Conservation (phyloP, 345 rosid species). For the Arabis hirsuta region DNA sequence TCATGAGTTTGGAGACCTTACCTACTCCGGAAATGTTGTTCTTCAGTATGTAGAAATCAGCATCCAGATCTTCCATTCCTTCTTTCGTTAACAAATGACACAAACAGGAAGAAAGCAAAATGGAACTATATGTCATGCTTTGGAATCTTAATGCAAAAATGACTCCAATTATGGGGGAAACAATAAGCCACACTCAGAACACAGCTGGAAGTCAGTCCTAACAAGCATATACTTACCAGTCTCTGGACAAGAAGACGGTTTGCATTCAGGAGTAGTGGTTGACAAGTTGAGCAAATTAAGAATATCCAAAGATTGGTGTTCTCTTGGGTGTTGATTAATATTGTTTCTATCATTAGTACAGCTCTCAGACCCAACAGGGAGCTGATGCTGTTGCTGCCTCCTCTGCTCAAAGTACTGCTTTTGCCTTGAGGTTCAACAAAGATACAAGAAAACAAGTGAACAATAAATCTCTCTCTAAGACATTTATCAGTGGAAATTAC, state of each 20-base stretch:
- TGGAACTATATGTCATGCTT: conserved; percentile 1
- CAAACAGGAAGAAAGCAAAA: background rate
- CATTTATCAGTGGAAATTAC: background rate
- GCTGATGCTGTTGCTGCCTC: conserved; percentile 61
- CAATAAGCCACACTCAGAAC: conserved; percentile 10
- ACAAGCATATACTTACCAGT: conserved; percentile 46
- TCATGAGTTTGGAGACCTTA: conserved; percentile 40
- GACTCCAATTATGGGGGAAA: conserved; percentile 11
- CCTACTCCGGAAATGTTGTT: conserved; percentile 45
- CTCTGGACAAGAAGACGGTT: conserved; percentile 39
- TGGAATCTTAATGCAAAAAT: background rate
- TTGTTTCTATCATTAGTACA: conserved; percentile 40
- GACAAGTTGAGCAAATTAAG: conserved; percentile 66
- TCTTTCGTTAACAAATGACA: conserved; percentile 31
- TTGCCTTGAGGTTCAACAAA: conserved; percentile 57
- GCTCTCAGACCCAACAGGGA: conserved; percentile 46
- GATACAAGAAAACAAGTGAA: conserved; percentile 6
- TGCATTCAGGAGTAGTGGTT: conserved; percentile 45
- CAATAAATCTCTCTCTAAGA: background rate
- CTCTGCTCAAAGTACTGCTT: conserved; percentile 87
- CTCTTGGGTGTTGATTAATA: conserved; percentile 40
- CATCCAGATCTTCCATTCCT: conserved; percentile 33
- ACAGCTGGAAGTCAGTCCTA: background rate
- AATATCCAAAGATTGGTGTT: conserved; percentile 73
- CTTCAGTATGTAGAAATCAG: conserved; percentile 26